A percentile compares a stretch with the other conserved stretches of the same genome.
Conservation (phyloP, 179 eudicot genomes). For the Camellia oleifera region DNA sequence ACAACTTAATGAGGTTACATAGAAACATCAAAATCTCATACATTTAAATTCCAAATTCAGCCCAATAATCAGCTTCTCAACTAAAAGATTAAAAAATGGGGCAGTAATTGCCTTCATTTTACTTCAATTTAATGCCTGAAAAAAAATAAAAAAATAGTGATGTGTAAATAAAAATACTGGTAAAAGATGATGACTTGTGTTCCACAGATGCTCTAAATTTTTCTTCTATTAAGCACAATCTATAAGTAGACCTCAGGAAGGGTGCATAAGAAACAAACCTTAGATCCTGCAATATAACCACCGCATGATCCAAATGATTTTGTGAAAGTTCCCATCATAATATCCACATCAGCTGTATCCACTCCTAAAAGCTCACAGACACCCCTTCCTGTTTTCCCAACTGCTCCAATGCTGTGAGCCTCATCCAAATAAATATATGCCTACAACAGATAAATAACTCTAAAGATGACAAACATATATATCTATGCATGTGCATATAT, state of each 20-base stretch:
- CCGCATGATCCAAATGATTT: slow-evolving; percentile 99
- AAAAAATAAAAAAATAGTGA: too few species aligned
- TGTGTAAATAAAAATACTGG: background rate
- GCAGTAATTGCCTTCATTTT: background rate
- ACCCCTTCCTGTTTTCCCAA: slow-evolving; percentile 93
- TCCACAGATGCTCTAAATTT: background rate
- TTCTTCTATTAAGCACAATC: background rate
- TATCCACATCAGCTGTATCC: slow-evolving; percentile 96
- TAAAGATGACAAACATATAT: background rate
- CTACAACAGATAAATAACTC: slow-evolving; percentile 30
- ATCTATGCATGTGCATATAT: background rate
- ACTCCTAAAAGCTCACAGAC: slow-evolving; percentile 96
- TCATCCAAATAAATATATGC: slow-evolving; percentile 92
- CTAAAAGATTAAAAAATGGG: background rate
- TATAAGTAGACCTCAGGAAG: background rate
- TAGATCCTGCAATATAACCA: slow-evolving; percentile 97
- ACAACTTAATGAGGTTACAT: background rate
- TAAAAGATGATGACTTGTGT: background rate
- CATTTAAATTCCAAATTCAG: background rate
- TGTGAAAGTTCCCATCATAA: slow-evolving; percentile 99
- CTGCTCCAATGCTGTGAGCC: slow-evolving; percentile 99
- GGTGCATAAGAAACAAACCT: slow-evolving; percentile 42
- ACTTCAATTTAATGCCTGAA: background rate
- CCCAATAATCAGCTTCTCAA: background rate
- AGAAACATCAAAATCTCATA: background rate